phyloP scores from a whole-genome alignment of 2,329 filamentous ascomycete species.

The Monosporascus sp. region DNA sequence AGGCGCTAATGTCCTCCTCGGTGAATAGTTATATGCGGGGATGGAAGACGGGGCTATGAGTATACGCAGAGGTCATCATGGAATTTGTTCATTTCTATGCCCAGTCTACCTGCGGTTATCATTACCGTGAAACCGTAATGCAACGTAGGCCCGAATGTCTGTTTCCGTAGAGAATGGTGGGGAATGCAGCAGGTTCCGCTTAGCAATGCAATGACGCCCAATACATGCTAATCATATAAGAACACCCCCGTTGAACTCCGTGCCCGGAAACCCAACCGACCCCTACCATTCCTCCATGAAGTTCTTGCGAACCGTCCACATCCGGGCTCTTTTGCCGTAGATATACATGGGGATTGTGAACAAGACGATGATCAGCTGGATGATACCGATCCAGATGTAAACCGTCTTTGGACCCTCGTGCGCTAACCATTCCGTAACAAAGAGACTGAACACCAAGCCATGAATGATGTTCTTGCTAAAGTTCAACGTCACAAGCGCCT shows the following conservation, averaged over 20 bases:
- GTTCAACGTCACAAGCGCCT: conserved; percentile 90
- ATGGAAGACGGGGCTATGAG: too few relatives aligned
- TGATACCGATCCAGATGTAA: conserved; percentile 77
- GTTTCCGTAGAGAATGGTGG: too few relatives aligned
- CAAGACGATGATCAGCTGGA: conserved; percentile 72
- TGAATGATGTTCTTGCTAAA: conserved; percentile 93
- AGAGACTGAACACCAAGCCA: conserved; percentile 81
- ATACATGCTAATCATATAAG: too few relatives aligned
- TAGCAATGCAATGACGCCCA: too few relatives aligned
- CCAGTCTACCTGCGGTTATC: not conserved
- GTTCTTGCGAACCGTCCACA: conserved; percentile 89
- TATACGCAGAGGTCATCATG: too few relatives aligned
- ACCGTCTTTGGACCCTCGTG: conserved; percentile 69
- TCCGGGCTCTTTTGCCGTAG: conserved; percentile 80
- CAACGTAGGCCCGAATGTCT: not conserved
- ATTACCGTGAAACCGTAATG: not conserved
- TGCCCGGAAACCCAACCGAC: not conserved
- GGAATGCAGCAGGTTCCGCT: too few relatives aligned
- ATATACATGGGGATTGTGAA: conserved; percentile 89
- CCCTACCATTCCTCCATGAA: conserved; percentile 70
- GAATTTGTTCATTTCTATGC: too few relatives aligned
- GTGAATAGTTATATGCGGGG: too few relatives aligned
- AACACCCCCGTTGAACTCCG: too few relatives aligned
- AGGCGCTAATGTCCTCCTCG: too few relatives aligned
- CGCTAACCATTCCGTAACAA: conserved; percentile 81